phyloP scores from a whole-genome alignment of 768 basidiomycete genomes.

The Lentinula sp. region DNA sequence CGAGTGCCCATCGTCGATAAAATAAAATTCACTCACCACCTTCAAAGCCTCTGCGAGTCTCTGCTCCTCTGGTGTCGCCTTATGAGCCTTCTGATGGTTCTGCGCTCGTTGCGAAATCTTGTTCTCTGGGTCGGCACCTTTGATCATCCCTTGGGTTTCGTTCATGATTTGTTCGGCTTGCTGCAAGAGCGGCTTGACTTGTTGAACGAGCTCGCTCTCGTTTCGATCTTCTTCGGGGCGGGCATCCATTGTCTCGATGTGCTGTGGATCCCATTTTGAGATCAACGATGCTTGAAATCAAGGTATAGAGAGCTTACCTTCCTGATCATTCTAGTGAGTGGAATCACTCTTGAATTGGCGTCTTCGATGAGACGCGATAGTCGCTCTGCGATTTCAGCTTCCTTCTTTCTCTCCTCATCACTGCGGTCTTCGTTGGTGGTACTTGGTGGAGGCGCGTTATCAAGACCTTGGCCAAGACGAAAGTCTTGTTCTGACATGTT shows the following conservation, averaged over 20 bases:
- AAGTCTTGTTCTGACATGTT: not conserved
- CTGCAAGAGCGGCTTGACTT: constrained; percentile 28
- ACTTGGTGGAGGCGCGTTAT: constrained; percentile 1
- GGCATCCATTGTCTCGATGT: constrained; percentile 27
- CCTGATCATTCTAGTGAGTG: constrained; percentile 28
- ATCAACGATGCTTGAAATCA: not conserved
- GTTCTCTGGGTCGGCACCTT: constrained; percentile 31
- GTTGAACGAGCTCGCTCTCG: constrained; percentile 27
- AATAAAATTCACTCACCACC: constrained; percentile 19
- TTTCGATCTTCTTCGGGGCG: constrained; percentile 26
- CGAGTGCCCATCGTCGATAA: no score
- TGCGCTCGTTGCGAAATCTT: constrained; percentile 26
- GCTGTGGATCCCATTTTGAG: constrained; percentile 10
- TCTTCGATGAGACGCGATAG: constrained; percentile 29
- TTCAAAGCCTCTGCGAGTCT: constrained; percentile 32
- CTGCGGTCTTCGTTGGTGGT: constrained; percentile 13
- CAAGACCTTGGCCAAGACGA: not conserved
- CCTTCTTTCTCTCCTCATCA: constrained; percentile 16
- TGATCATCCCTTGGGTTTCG: constrained; percentile 29
- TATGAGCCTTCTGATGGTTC: constrained; percentile 27
- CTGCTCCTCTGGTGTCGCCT: constrained; percentile 30
- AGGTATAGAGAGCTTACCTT: constrained; percentile 24
- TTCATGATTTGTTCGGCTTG: constrained; percentile 31
- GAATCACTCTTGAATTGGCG: constrained; percentile 22
- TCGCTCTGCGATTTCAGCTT: constrained; percentile 25